Conservation (phyloP, 2,329 filamentous ascomycete species). For the Pleoardoris graminearum region DNA sequence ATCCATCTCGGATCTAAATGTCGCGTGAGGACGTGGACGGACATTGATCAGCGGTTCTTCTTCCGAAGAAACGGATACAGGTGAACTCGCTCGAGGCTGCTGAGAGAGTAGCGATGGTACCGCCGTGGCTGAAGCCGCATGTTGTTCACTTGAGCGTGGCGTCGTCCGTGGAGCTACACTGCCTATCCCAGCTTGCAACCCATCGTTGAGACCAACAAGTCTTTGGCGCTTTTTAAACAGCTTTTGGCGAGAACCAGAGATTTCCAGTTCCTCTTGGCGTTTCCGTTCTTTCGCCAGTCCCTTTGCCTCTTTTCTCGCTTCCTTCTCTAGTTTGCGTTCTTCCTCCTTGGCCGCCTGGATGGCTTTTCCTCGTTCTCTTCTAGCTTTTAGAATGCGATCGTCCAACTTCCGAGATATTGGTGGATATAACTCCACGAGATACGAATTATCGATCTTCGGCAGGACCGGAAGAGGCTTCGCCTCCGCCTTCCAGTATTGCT, state of each 20-base stretch:
- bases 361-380: slow-evolving; percentile 10
- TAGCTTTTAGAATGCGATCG: slow-evolving; percentile 11
- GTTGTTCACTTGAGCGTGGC: neutral
- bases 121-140: neutral
- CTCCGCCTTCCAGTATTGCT: slow-evolving; percentile 27
- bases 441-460: slow-evolving; percentile 34
- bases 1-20: neutral
- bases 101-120: neutral
- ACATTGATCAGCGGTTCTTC: neutral
- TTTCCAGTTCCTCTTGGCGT: neutral
- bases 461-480: slow-evolving; percentile 21
- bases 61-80: neutral
- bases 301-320: neutral
- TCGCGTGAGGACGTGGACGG: neutral
- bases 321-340: neutral
- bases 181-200: neutral
- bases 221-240: neutral
- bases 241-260: neutral
- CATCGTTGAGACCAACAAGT: neutral
- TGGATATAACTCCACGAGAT: slow-evolving; percentile 29
- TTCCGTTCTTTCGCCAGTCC: neutral
- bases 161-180: neutral
- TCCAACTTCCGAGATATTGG: slow-evolving; percentile 13
- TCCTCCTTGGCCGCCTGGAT: neutral
- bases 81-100: neutral